Base-by-base conservation (phyloP, 192 early-diverging fungal species). In the Bifiguratus adelaidae region DNA sequence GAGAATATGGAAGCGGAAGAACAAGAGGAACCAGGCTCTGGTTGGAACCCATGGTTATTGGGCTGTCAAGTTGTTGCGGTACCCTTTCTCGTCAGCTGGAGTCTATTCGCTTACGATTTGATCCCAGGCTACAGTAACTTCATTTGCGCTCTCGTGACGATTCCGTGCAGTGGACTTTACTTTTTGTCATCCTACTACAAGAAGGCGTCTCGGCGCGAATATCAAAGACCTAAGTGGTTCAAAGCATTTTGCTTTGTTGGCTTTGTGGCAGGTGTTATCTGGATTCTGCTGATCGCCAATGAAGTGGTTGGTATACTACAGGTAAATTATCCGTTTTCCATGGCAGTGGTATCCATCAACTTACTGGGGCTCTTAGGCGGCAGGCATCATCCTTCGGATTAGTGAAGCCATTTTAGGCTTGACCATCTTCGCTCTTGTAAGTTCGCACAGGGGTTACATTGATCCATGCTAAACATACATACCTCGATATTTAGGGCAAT, bases 261-360 rank as follows among this genome's bases (percentile, higher is more conserved):
- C 13, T 91, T 95, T 52, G 41, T 78, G 21, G 67, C 83, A 11
- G 77, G 80, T 1, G 73, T 95, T 21, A 64, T 70, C 0, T 95
- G 91, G 91, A 82, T 95, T 15, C 87, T 82, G 60, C 51, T 89
- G 12, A 66, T 92, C 23, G 89, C 92, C 0, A 84, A 85, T 58
- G 88, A 92, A 52, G 77, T 94, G 30, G 89, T 97, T 7, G 81
- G 82, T 1, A 55, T 94, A 8, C 63, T 94, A 19, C 82, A 73
- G 50, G 67, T 70, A 55, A 23, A 21, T 32, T 22, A 9, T 19
- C 9, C 0, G n/a, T 41, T 5, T 22, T 41, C 11, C 23, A 8
- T 8, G 23, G 0, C 6, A 7, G 4, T 29, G 16, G 21, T 13
- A 40, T 20, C 16, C 7, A 33, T 22, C 26, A 25, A 25, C 11